These are phyloP conservation scores for Lachancea kluyveri DNA, from an alignment of 805 yeast species.

Conservation along the genomic window DNA sequence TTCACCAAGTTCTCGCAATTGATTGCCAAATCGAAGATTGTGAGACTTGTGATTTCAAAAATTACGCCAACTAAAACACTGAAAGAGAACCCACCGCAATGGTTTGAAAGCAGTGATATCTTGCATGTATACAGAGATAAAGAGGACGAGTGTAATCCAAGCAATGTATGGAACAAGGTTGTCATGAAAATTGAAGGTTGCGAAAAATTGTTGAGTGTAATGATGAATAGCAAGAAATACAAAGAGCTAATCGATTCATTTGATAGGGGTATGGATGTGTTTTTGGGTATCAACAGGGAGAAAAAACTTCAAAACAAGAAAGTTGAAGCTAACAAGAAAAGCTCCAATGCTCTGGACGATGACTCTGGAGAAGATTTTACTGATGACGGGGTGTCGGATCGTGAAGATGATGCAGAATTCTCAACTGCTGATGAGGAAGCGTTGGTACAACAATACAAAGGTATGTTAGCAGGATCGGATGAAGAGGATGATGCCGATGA, in stretches of 20 bases:
- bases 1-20: constrained; percentile 17
- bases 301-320: constrained; percentile 19
- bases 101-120: constrained; percentile 24
- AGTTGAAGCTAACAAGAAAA: constrained; percentile 14
- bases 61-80: constrained; percentile 13
- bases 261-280: constrained; percentile 34
- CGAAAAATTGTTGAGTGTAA: constrained; percentile 33
- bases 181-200: constrained; percentile 20
- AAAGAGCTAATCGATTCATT: constrained; percentile 40
- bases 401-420: constrained; percentile 13
- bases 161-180: constrained; percentile 36
- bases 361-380: not conserved
- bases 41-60: constrained; percentile 19
- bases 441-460: constrained; percentile 31
- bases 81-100: constrained; percentile 17
- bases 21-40: constrained; percentile 22
- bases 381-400: constrained; percentile 16
- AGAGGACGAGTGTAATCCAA: constrained; percentile 37
- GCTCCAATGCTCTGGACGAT: not conserved
- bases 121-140: constrained; percentile 27
- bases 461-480: constrained; percentile 33
- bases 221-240: constrained; percentile 40
- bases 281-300: constrained; percentile 26
- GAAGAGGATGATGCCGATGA: constrained; percentile 39
- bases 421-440: constrained; percentile 19